These are phyloP conservation scores for Termitomyces sp. DNA, from an alignment of 768 basidiomycete species.

Conservation along the genomic window DNA sequence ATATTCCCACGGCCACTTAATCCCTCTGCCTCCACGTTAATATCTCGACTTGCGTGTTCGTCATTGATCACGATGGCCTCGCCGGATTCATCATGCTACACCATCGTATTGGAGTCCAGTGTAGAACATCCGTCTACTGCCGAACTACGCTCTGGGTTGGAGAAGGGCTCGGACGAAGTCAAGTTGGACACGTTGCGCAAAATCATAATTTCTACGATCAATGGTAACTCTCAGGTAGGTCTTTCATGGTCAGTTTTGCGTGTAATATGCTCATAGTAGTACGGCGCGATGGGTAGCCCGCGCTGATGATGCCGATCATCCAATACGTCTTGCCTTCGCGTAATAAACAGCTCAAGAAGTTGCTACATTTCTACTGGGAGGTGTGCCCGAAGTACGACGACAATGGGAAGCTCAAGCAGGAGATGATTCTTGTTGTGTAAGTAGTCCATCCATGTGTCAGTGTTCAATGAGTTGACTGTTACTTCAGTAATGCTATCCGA, in stretches of 20 bases:
- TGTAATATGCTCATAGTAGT: background rate
- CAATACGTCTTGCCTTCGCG: conserved; percentile 96
- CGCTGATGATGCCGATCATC: conserved; percentile 95
- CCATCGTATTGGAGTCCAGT: conserved; percentile 71
- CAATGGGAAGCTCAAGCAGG: conserved; percentile 95
- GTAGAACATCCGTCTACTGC: conserved; percentile 76
- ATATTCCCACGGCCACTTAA: conserved; percentile 19
- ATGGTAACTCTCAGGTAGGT: conserved; percentile 88
- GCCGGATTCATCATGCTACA: conserved; percentile 71
- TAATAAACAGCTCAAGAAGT: conserved; percentile 96
- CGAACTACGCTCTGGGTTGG: conserved; percentile 78
- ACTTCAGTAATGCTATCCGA: conserved; percentile 85
- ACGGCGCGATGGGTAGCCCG: conserved; percentile 51
- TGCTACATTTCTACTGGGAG: conserved; percentile 95
- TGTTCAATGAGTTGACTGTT: conserved; percentile 4
- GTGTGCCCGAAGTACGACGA: conserved; percentile 98
- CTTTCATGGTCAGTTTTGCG: background rate
- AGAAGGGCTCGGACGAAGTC: conserved; percentile 96
- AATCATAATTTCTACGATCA: conserved; percentile 92
- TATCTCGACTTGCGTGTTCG: conserved; percentile 12
- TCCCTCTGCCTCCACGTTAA: conserved; percentile 15
- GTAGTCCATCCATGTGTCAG: conserved; percentile 30
- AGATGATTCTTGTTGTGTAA: conserved; percentile 98
- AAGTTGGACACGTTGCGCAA: conserved; percentile 94
- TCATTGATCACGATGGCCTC: conserved; percentile 28